Percentiles rank a stretch among this genome's conserved stretches.
Conservation (phyloP, 805 yeast genomes). For the Cyberlindnera mrakii region DNA sequence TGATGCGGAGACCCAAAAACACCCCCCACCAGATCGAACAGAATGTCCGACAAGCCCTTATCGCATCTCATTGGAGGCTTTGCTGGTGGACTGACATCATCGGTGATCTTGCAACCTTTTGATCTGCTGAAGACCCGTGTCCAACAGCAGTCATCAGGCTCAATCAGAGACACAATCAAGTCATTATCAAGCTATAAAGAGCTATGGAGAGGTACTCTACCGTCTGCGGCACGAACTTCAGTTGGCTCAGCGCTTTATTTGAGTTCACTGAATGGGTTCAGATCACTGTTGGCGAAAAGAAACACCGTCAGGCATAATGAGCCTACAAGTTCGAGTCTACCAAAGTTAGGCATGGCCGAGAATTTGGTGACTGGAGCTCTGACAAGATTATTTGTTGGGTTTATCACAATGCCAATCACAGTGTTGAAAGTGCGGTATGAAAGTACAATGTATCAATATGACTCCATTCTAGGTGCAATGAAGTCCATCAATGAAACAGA, state of each 20-base stretch:
- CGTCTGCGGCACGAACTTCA: conserved; percentile 85
- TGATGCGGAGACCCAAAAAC: not conserved
- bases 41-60: conserved; percentile 15
- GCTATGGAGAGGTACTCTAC: conserved; percentile 91
- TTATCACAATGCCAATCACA: conserved; percentile 90
- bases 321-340: conserved; percentile 42
- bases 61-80: conserved; percentile 77
- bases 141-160: conserved; percentile 47
- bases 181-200: conserved; percentile 37
- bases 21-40: conserved; percentile 2
- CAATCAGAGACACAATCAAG: conserved; percentile 28
- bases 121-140: conserved; percentile 84
- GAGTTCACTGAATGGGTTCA: conserved; percentile 57
- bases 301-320: conserved; percentile 6
- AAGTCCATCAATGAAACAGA: conserved; percentile 45
- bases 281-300: conserved; percentile 43
- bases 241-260: conserved; percentile 86
- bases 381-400: conserved; percentile 78
- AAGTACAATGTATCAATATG: conserved; percentile 68
- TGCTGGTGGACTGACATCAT: conserved; percentile 75
- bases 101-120: conserved; percentile 79
- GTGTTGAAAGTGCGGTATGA: conserved; percentile 86
- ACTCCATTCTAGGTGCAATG: conserved; percentile 55
- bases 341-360: conserved; percentile 61
- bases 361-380: conserved; percentile 74